Conservation (phyloP, 2,329 filamentous ascomycete genomes). For the Aspergillus sp. region DNA sequence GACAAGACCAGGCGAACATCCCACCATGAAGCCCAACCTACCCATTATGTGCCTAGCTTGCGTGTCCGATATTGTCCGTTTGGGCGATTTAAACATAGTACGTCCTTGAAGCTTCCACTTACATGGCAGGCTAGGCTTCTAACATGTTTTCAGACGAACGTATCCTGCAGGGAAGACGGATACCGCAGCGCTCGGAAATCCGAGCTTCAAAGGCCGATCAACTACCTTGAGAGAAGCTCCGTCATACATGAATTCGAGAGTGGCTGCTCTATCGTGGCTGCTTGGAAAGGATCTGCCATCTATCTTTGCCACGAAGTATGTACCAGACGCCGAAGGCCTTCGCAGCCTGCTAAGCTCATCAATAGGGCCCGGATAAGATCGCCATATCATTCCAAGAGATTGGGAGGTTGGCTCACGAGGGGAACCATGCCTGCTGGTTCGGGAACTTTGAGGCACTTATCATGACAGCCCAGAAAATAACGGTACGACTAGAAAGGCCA, state of each 20-base stretch:
- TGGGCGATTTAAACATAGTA: neutral
- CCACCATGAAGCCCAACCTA: neutral
- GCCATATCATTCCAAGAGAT: neutral
- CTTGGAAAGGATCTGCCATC: neutral
- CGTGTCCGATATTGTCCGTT: neutral
- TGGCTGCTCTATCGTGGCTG: slow-evolving; percentile 1
- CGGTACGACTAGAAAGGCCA: neutral
- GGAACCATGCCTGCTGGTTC: neutral
- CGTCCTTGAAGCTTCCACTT: neutral
- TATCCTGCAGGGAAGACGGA: neutral
- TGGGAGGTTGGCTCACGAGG: neutral
- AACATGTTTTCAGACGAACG: neutral
- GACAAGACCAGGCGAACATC: neutral
- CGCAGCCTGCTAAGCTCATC: neutral
- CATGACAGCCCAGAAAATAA: neutral
- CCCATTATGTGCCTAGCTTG: neutral
- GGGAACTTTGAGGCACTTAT: neutral
- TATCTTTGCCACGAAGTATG: slow-evolving; percentile 1
- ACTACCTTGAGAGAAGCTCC: neutral
- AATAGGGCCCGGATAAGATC: neutral
- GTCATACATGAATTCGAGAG: neutral
- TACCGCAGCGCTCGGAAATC: neutral
- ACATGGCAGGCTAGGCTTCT: neutral
- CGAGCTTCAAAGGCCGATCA: neutral
- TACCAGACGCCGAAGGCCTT: neutral